Conservation (phyloP, 306 rosid genomes). For the Begonia masoniana region DNA sequence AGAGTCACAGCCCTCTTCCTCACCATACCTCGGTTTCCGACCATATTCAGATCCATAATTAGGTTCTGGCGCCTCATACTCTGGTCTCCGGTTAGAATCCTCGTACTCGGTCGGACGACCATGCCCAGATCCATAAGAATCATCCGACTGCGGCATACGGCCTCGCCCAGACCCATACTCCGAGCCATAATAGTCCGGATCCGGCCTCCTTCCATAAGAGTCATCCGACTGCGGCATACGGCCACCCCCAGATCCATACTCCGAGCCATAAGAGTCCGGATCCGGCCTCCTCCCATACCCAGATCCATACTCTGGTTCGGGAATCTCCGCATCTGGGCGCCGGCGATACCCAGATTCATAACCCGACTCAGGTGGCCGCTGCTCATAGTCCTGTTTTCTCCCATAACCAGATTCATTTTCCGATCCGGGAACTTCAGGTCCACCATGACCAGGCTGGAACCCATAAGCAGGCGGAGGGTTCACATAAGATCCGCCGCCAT, state of each 20-base stretch:
- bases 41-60: conserved; percentile 19
- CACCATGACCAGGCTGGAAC: conserved; percentile 13
- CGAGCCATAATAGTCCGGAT: conserved; percentile 1
- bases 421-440: conserved; percentile 13
- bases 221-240: conserved; percentile 5
- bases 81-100: conserved; percentile 16
- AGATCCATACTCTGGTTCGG: conserved; percentile 9
- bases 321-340: conserved; percentile 6
- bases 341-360: conserved; percentile 6
- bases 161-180: conserved; percentile 13
- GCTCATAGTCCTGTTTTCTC: not conserved
- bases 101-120: conserved; percentile 13
- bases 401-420: conserved; percentile 21
- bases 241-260: conserved; percentile 10
- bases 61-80: conserved; percentile 25
- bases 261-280: not conserved
- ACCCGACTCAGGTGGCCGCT: not conserved
- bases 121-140: conserved; percentile 5
- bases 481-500: conserved; percentile 11
- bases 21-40: conserved; percentile 10
- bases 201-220: conserved; percentile 4
- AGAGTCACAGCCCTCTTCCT: conserved; percentile 7
- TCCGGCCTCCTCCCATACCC: conserved; percentile 9
- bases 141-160: conserved; percentile 5
- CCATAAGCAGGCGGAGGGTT: conserved; percentile 22